A percentile compares a stretch with the other conserved stretches of the same genome.
Conservation (phyloP, 2,329 filamentous ascomycete genomes). For the Beauveria sp. region DNA sequence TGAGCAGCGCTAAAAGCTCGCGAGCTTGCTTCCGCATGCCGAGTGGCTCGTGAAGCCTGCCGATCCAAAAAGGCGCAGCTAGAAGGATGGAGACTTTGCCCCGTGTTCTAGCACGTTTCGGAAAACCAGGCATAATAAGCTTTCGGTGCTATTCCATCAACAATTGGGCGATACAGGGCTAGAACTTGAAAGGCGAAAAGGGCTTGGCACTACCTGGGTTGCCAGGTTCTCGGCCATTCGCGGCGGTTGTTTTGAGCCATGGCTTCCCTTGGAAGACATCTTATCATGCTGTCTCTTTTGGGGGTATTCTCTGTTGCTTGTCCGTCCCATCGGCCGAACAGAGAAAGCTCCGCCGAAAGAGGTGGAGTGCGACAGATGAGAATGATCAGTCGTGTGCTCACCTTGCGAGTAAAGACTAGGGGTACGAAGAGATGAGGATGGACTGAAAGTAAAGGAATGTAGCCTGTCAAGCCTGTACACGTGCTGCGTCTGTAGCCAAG, state of each 20-base stretch:
- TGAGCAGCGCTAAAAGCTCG: background rate
- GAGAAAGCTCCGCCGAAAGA: background rate
- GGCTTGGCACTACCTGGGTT: background rate
- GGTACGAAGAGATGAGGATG: no score
- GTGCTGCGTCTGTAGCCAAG: no score
- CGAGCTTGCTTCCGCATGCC: background rate
- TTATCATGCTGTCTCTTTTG: background rate
- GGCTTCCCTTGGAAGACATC: background rate
- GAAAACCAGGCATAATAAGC: conserved; percentile 2
- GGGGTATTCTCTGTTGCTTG: background rate
- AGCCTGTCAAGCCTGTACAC: no score
- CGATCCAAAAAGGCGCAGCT: conserved; percentile 2
- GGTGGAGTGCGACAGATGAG: background rate
- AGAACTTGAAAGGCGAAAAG: background rate
- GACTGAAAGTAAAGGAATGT: no score
- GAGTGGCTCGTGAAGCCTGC: background rate
- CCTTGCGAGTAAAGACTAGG: no score
- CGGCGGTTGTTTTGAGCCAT: background rate
- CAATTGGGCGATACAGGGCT: background rate
- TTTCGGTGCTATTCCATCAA: background rate
- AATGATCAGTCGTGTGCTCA: background rate
- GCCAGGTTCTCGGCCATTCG: background rate
- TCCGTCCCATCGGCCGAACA: background rate
- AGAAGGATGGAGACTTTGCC: background rate
- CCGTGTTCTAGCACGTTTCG: conserved; percentile 3